Evolutionary conservation across 2,329 filamentous ascomycete genomes (phyloP).

Genomic region (Emericellopsis cladophorae): DNA sequence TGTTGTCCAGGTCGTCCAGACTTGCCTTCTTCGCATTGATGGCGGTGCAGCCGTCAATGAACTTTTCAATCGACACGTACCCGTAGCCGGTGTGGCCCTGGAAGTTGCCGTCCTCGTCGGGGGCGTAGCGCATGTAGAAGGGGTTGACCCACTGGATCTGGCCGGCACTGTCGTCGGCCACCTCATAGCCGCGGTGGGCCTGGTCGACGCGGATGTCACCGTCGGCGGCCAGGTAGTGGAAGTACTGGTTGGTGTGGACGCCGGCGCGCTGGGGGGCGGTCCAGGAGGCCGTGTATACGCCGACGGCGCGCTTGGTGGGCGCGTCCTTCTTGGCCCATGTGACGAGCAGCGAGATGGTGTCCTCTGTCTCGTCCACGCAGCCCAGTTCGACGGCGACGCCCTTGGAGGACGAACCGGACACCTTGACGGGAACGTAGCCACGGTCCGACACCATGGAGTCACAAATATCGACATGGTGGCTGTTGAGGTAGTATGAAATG

Average conservation of each 20-base stretch:
- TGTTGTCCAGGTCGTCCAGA: slow-evolving; percentile 64
- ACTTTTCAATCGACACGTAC: slow-evolving; percentile 92
- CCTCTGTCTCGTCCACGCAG: slow-evolving; percentile 71
- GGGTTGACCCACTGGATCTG: slow-evolving; percentile 82
- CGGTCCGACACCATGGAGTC: slow-evolving; percentile 73
- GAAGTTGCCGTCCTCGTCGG: slow-evolving; percentile 92
- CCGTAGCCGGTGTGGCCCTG: slow-evolving; percentile 84
- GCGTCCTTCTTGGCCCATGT: slow-evolving; percentile 71
- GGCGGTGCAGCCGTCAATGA: slow-evolving; percentile 72
- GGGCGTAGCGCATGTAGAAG: slow-evolving; percentile 91
- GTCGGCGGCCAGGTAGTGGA: slow-evolving; percentile 78
- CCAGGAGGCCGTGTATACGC: slow-evolving; percentile 89
- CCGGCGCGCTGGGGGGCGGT: slow-evolving; percentile 85
- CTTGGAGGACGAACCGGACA: slow-evolving; percentile 65
- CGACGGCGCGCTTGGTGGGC: slow-evolving; percentile 61
- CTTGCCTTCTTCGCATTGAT: slow-evolving; percentile 64
- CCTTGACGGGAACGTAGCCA: slow-evolving; percentile 65
- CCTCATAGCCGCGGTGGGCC: slow-evolving; percentile 87
- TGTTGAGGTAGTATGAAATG: slow-evolving; percentile 94
- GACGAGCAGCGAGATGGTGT: slow-evolving; percentile 83
- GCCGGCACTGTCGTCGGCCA: slow-evolving; percentile 65
- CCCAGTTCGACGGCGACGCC: slow-evolving; percentile 70
- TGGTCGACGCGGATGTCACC: slow-evolving; percentile 87
- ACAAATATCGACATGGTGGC: slow-evolving; percentile 84
- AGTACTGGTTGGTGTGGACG: slow-evolving; percentile 95